phyloP scores from a whole-genome alignment of 148 eudicot species.

The Rhododendron williamsianum region DNA sequence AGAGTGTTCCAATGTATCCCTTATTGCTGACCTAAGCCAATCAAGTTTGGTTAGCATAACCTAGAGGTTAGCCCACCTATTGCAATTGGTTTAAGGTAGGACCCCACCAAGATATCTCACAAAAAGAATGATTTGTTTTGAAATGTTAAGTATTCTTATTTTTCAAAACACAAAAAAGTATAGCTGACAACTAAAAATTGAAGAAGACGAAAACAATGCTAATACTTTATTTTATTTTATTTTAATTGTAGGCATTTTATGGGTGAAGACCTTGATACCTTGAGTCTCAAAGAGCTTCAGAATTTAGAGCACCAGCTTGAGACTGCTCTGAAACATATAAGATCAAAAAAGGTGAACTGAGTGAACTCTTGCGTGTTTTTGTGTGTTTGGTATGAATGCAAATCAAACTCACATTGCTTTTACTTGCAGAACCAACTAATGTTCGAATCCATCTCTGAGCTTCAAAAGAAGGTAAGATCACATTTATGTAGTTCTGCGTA shows the following conservation, averaged over 20 bases:
- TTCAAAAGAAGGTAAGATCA: constrained; percentile 38
- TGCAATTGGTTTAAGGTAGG: neutral
- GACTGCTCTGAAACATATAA: constrained; percentile 49
- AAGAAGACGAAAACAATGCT: neutral
- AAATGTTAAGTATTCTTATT: neutral
- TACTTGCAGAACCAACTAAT: constrained; percentile 43
- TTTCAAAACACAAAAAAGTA: neutral
- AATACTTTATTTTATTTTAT: neutral
- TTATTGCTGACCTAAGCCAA: neutral
- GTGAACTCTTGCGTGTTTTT: neutral
- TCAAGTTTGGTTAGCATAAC: neutral
- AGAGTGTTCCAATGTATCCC: too few species aligned
- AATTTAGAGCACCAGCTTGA: constrained; percentile 67
- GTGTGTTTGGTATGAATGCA: neutral
- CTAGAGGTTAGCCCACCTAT: neutral
- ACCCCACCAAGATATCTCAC: neutral
- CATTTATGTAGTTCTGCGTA: neutral
- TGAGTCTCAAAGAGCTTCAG: constrained; percentile 63
- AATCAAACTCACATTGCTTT: neutral
- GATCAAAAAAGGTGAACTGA: constrained; percentile 46
- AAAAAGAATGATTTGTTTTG: neutral
- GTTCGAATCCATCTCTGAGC: constrained; percentile 40
- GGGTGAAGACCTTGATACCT: constrained; percentile 64
- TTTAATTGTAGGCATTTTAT: constrained; percentile 39
- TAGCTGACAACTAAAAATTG: neutral